Evolutionary conservation across 169 alveolate species (phyloP), one percentile per base, ranked within the genome.

Genomic region (Plasmodium billcollinsi): DNA sequence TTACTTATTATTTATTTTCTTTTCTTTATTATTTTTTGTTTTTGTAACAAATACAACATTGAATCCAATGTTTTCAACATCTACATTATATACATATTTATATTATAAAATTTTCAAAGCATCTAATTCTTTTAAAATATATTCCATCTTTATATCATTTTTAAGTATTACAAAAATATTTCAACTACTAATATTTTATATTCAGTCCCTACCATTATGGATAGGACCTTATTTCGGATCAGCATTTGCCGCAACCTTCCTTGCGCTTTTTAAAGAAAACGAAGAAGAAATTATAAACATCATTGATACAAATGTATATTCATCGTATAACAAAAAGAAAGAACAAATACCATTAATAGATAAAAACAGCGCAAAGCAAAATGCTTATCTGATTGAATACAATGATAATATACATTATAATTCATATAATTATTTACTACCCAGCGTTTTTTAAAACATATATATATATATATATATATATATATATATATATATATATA

Each of bases 11-110:
- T 76, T 76, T 56, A 76, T 76, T 47, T 76, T 76, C 49, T 76
- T 76, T 50, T 76, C 89, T 8, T 21, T 76, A 76, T 18, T 76
- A 63, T 76, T 76, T 50, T 76, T 76, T 76, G 89, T 76, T 76
- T 76, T 76, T 76, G 89, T 76, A 49, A 76, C 89, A 20, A 76
- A 76, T 33, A 76, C 89, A 11, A 76, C 89, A 70, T 76, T 76
- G 24, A 76, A 76, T 66, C 89, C 89, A 45, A 63, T 76, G 76
- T 76, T 76, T 56, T 76, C 89, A 12, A 76, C 89, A 18, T 76
- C 67, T 18, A 76, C 89, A 2, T 56, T 76, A 70, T 76, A 66
- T 47, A 76, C 89, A 9, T 76, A 76, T 43, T 76, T 76, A 65
- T 76, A 76, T 70, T 76, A 63, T 76, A 76, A 76, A 65, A 58